These are phyloP conservation scores for Leonotis leonurus DNA, from an alignment of 257 asterid genomes.

Conservation along the genomic window DNA sequence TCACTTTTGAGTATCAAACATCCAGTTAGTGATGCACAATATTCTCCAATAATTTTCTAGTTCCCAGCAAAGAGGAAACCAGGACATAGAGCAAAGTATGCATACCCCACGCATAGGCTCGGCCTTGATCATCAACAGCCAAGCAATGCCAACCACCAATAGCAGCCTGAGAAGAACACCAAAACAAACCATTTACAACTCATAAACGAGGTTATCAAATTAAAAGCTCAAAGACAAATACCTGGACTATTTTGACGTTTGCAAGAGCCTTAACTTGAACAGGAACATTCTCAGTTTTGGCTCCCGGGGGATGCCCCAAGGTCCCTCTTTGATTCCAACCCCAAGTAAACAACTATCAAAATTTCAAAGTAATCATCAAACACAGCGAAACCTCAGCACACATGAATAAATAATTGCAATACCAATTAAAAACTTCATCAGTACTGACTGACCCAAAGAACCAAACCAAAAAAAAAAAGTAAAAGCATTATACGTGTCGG, in stretches of 20 bases:
- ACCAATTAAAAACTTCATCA: background rate
- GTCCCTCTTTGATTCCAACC: conserved; percentile 99
- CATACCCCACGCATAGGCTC: conserved; percentile 98
- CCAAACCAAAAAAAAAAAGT: background rate
- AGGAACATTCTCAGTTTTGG: conserved; percentile 88
- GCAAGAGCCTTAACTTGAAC: conserved; percentile 84
- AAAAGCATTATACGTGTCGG: background rate
- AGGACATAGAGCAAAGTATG: background rate
- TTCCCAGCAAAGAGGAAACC: background rate
- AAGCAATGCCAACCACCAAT: conserved; percentile 99
- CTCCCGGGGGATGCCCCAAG: conserved; percentile 83
- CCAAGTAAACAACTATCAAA: conserved; percentile 87
- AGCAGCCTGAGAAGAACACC: conserved; percentile 65
- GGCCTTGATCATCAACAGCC: conserved; percentile 97
- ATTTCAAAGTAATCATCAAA: conserved; percentile 8
- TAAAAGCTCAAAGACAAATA: conserved; percentile 17
- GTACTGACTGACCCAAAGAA: background rate
- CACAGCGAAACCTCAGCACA: background rate
- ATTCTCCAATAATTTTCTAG: background rate
- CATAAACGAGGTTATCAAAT: background rate
- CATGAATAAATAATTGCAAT: background rate
- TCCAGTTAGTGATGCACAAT: background rate
- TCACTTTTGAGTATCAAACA: background rate
- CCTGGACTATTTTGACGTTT: conserved; percentile 85
- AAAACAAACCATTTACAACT: conserved; percentile 6